Base-by-base conservation (phyloP, 2,329 filamentous ascomycete species). In the Malbranchea cinnamomea region DNA sequence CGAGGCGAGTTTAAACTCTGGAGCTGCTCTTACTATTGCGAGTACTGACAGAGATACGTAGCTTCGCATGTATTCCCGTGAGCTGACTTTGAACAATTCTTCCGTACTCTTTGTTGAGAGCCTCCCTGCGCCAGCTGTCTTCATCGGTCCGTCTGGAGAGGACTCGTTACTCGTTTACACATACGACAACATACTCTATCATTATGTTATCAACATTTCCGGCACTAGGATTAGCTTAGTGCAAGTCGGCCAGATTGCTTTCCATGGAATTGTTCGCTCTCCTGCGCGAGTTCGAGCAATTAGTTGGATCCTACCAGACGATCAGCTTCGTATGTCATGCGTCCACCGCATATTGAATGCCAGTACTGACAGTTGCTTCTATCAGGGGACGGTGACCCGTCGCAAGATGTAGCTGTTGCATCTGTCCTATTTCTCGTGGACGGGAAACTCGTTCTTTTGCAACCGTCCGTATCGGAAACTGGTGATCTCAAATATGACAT, bases 151-250 rank as follows among this genome's bases (percentile, higher is more conserved):
- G 0, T 89, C 85, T 2, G 89, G 87, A 21, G 81, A 92, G 43
- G 89, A 98, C 54, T 95, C 89, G 1, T 65, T 98, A 16, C 68
- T 98, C 18, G 87, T 94, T 7, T 98, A 98, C 53, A 98, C 89
- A 0, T 85, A 93, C 50, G 87, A 95, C 49, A 98, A 98, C 51
- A 68, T 91, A 7, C 67, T 98, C 10, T 89, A 94, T 48, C 89
- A 98, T 51, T 98, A 84, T 51, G 74, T 98, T 36, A 87, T 98
- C 39, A 69, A 65, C 38, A 74, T 80, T 0, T 68, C 74, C 1
- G 66, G 72, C 13, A 65, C 69, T n/a, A 74, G 74, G 13, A 69
- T 92, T 19, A 76, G 74, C 24, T 67, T 95, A 17, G 71, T 92
- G 5, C 84, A 92, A 49, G 85, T 95, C n/a, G 89, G 91, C 6